Base-by-base conservation (phyloP, 768 basidiomycete species). In the Podaxis pistillaris region DNA sequence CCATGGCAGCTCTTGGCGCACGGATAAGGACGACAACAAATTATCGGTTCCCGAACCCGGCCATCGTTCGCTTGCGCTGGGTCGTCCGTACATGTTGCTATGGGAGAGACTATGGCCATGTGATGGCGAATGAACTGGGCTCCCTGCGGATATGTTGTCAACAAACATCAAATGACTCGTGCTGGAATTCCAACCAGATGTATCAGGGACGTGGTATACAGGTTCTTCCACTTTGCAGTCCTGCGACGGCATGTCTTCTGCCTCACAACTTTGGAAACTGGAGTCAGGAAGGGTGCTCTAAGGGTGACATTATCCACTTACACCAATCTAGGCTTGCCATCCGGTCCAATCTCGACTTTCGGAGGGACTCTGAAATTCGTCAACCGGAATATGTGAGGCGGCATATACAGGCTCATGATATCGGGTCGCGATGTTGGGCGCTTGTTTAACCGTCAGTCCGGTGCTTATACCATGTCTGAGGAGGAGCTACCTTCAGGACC, bases 301-400 rank as follows among this genome's bases (percentile, higher is more conserved):
- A 59, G 37, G 57, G 50, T 38, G 11, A 36, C 53, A 59, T 24
- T 38, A 17, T 49, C 17, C 2, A 80, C 86, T 72, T 74, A 89
- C 88, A 86, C 82, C 56, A 90, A 84, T 62, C 86, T 78, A 24
- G 83, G 79, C 60, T 85, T 82, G 17, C 89, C 87, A 66, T 93
- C 90, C 3, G 85, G 80, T 9, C 87, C 89, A 38, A 86, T 79
- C 65, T 92, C 91, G 33, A 92, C 81, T 70, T 90, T 85, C 1
- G 92, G 93, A 2, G 93, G 93, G 55, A 92, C 86, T 8, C 94
- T 84, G 70, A 94, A 96, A 72, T 90, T 90, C 17, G 90, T 88
- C 37, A 89, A 79, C 50, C 89, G 85, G 70, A 94, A 88, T 66
- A 93, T 87, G 63, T 90, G 86, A 6, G 88, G 84, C 3, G 88